Base-by-base conservation (phyloP, 1,284 basidiomycete species). In the Phlebopus sp. region DNA sequence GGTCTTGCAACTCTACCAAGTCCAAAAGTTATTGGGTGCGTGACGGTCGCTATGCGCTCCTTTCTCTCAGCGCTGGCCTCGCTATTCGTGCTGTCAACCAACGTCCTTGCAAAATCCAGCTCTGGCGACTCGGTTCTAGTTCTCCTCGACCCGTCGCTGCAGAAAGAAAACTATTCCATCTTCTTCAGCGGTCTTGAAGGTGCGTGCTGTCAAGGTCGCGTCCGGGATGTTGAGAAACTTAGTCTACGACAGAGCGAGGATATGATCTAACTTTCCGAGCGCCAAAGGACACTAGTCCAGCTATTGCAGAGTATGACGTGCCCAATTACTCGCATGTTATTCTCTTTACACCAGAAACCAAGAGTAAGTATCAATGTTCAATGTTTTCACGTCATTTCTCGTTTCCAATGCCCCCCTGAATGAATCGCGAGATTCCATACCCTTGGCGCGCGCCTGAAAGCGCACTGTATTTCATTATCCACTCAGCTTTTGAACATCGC, bases 71-170 rank as follows among this genome's bases (percentile, higher is more conserved):
- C 52, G 48, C 48, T 69, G 37, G 50, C 65, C 23, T 60, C 64
- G 5, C 51, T 70, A 14, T 54, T 72, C 37, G 62, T 57, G 37
- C 48, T 73, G 14, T 55, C 65, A 17, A 44, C 69, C 29, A 55
- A 72, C 21, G 68, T 69, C 8, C 58, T 70, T 42, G 89, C 89
- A 49, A 82, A 78, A 59, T 92, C 90, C n/a, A 87, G 89, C 64
- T 78, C 85, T 2, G 91, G 91, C 9, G 79, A 90, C 65, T 84
- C 83, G 34, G 86, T 97, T 13, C 79, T 97, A 19, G 87, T 96
- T 46, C 76, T 96, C 11, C 75, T 93, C 39, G 91, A 96, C 60
- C 79, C 83, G 4, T 74, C 73, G 44, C 68, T 85, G 25, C 74
- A 81, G 59, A 72, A 69, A 60, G 77, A 79, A 44, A 77, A 87